Evolutionary conservation across 805 yeast genomes (phyloP).

Genomic region (Yarrowia deformans): DNA sequence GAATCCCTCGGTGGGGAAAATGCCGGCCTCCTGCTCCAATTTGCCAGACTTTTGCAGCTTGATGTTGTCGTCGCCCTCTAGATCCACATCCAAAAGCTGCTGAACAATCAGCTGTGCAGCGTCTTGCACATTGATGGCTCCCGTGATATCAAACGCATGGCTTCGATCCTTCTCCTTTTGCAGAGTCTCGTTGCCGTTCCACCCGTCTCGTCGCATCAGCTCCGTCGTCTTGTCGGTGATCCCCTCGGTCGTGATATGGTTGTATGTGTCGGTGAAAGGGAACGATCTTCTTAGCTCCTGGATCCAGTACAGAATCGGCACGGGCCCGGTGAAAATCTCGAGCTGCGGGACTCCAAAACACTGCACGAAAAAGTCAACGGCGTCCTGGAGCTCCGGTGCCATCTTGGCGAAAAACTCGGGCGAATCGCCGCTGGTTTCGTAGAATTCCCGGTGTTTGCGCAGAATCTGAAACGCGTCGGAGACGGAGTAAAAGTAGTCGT

Average conservation of each 20-base stretch:
- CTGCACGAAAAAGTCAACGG: conserved; percentile 33
- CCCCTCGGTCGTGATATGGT: conserved; percentile 22
- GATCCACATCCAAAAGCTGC: conserved; percentile 29
- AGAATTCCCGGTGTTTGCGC: conserved; percentile 8
- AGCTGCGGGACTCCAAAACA: conserved; percentile 37
- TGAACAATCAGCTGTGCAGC: conserved; percentile 12
- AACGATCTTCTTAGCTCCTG: conserved; percentile 6
- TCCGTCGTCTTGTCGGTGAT: conserved; percentile 36
- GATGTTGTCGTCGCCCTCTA: conserved; percentile 36
- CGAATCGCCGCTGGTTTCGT: conserved; percentile 15
- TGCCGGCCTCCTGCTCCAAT: conserved; percentile 18
- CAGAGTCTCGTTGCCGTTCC: conserved; percentile 24
- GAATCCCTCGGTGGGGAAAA: conserved; percentile 29
- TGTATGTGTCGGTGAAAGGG: conserved; percentile 24
- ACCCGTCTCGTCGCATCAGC: conserved; percentile 15
- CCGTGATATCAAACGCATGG: conserved; percentile 21
- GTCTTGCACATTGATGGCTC: conserved; percentile 29
- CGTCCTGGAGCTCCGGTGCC: conserved; percentile 18
- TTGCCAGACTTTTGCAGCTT: conserved; percentile 29
- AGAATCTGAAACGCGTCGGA: conserved; percentile 35
- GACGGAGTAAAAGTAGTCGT: conserved; percentile 32
- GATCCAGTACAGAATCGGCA: conserved; percentile 36
- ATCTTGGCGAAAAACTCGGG: conserved; percentile 21
- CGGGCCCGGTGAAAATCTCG: conserved; percentile 35
- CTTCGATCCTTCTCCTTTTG: conserved; percentile 2